These are phyloP conservation scores for Spatholobus suberectus DNA, from an alignment of 306 rosid genomes.

Conservation along the genomic window DNA sequence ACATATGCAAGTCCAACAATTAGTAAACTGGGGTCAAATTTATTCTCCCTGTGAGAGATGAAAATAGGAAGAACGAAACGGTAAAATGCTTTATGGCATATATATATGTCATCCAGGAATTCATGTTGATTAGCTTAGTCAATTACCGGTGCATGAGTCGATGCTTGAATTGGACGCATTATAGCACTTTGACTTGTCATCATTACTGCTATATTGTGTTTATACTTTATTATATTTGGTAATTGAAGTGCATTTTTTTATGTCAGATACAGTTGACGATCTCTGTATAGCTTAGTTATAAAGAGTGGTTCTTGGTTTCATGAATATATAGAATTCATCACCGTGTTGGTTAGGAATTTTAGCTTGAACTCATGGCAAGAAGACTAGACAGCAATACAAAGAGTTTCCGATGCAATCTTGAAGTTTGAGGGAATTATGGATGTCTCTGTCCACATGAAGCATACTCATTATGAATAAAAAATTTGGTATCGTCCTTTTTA, in stretches of 20 bases:
- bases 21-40: conserved; percentile 40
- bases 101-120: conserved; percentile 24
- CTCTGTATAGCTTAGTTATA: conserved; percentile 1
- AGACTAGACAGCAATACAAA: conserved; percentile 7
- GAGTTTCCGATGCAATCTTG: not conserved
- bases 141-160: conserved; percentile 41
- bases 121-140: conserved; percentile 20
- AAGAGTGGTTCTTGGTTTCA: conserved; percentile 27
- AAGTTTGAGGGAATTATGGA: conserved; percentile 17
- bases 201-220: conserved; percentile 4
- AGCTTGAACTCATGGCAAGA: conserved; percentile 26
- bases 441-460: conserved; percentile 22
- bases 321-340: conserved; percentile 36
- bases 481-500: not conserved
- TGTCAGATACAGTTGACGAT: conserved; percentile 14
- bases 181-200: conserved; percentile 40
- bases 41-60: conserved; percentile 23
- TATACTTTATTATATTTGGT: not conserved
- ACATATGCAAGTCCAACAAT: conserved; percentile 25
- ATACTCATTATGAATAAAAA: conserved; percentile 11
- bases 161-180: conserved; percentile 36
- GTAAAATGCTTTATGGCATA: conserved; percentile 36
- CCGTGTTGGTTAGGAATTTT: conserved; percentile 8
- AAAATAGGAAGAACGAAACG: conserved; percentile 16
- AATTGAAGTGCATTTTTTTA: conserved; percentile 7